Evolutionary conservation across 2,329 filamentous ascomycete genomes (phyloP), one percentile per base, ranked within the genome.

Genomic region (Pseudopyrenochaeta lycopersici): DNA sequence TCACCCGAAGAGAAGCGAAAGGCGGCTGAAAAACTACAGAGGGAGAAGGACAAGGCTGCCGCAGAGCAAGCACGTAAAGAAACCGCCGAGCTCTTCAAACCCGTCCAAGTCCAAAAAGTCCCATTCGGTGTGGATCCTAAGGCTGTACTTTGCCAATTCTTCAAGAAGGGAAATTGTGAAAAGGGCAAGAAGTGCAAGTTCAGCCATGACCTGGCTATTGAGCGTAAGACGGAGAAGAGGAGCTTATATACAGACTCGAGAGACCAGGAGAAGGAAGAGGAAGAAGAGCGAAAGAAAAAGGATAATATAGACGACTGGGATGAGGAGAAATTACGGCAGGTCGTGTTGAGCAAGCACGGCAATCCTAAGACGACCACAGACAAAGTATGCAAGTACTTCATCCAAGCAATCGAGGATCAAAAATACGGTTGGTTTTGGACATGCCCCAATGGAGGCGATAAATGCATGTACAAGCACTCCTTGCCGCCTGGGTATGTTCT

Each of bases 341-440:
- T 99, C 31, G 92, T 99, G 20, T 68, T 96, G 74, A 96, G 90
- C 70, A 99, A 99, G 82, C 96, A 99, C 78, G 95, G 95, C 46
- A 99, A 99, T 78, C 95, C 96, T 56, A 88, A 89, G 75, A 97
- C 93, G 18, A 91, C 90, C 4, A 99, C 95, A 41, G 95, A 99
- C 75, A 99, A 98, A 80, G 95, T 99, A 64, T 99, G 95, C 91
- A 99, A 98, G 79, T 97, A 82, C 82, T 99, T 99, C 76, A 95
- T 98, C 74, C 89, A 93, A 65, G 95, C 95, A 21, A 95, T 99
- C 59, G 95, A 99, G 79, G 95, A 99, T 73, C 91, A 92, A 70
- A 99, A 98, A 79, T 99, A 99, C 71, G 95, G 95, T 59, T 99
- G 95, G 95, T 98, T 99, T 80, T 99, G 95, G 95, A 84, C 88